Evolutionary conservation across 306 rosid genomes (phyloP), one percentile per base, ranked within the genome.

Genomic region (Sphenostylis stenocarpa): DNA sequence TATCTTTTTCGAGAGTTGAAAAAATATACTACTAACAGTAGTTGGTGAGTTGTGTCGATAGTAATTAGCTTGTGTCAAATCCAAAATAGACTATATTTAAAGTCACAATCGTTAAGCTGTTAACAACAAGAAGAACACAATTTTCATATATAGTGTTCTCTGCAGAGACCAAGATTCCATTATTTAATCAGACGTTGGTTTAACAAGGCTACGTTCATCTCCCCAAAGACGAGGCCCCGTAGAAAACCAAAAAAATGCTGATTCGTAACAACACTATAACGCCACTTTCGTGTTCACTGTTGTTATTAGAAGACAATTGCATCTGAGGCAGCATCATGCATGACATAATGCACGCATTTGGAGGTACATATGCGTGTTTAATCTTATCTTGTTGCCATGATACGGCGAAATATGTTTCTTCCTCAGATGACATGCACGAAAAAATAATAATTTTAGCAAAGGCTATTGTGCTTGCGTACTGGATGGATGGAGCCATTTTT

Each of bases 321-420:
- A 51, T 16, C 68, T 4, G 11, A 61, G 29, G 44, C 51, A 38
- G 51, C 51, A 31, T 68, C 51, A 31, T 68, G 34, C 23, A 72
- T 12, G 11, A 38, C 43, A 38, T 9, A 58, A 48, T 82, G 78
- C 85, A 76, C 70, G 82, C 78, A 82, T 82, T 76, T 70, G 70
- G 75, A 63, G 52, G 73, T 60, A 51, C 63, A 70, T n/a, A n/a
- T 48, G 77, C 68, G 51, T 70, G 48, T 53, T 49, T 41, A 28
- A 68, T 76, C 68, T 69, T 81, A 75, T 76, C 85, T 39, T 61
- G 8, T 21, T 77, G 67, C 19, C 74, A 76, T 34, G 3, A 33
- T 21, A 66, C 61, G 79, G 21, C 70, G 8, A 67, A 12, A 73
- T 28, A 12, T 62, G 64, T 57, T 65, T 80, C 33, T 51, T 72